phyloP scores from a whole-genome alignment of 192 early-diverging fungal genomes.

The Backusella circina region DNA sequence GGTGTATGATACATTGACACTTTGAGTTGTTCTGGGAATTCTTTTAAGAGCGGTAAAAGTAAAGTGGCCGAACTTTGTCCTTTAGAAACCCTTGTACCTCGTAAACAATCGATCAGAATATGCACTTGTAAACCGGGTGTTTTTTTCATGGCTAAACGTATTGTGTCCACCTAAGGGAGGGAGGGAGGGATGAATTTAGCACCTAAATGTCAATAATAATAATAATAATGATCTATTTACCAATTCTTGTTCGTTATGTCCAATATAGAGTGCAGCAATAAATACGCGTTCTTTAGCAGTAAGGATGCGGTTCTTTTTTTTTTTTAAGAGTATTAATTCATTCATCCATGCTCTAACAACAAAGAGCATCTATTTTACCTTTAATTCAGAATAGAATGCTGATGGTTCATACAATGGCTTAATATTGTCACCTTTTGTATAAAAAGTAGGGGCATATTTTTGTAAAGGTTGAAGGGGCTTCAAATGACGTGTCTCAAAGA shows the following conservation, averaged over 20 bases:
- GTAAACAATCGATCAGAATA: conserved; percentile 86
- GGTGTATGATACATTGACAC: conserved; percentile 90
- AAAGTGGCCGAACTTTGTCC: conserved; percentile 65
- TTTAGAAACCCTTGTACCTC: conserved; percentile 67
- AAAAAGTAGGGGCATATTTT: conserved; percentile 28
- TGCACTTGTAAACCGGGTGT: conserved; percentile 55
- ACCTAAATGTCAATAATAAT: neutral
- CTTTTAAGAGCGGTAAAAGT: conserved; percentile 57
- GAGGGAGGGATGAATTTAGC: neutral
- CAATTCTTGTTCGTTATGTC: conserved; percentile 75
- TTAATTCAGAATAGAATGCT: conserved; percentile 48
- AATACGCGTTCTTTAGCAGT: conserved; percentile 69
- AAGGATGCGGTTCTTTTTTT: conserved; percentile 61
- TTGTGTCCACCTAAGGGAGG: conserved; percentile 44
- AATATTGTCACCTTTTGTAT: conserved; percentile 32
- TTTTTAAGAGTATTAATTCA: neutral
- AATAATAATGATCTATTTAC: conserved; percentile 33
- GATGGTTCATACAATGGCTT: conserved; percentile 38
- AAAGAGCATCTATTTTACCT: conserved; percentile 28
- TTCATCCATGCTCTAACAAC: neutral
- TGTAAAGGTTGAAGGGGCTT: conserved; percentile 18
- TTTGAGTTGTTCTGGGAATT: conserved; percentile 59
- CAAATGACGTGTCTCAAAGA: neutral
- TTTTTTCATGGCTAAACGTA: conserved; percentile 54
- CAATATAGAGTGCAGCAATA: conserved; percentile 89